Conservation (phyloP, 345 rosid genomes). For the Eutrema yunnanense region DNA sequence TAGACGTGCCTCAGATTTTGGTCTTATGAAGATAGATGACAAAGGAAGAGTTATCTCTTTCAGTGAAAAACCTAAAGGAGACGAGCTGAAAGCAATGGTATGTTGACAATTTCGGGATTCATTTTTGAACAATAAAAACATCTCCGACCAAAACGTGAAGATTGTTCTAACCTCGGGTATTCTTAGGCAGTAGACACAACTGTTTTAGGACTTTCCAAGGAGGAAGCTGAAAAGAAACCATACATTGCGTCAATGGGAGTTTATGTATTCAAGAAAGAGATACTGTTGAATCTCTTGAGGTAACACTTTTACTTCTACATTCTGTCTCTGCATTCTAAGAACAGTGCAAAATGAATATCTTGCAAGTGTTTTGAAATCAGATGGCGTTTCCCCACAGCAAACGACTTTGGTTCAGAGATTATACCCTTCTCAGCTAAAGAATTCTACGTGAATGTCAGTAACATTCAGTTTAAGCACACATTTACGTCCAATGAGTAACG, state of each 20-base stretch:
- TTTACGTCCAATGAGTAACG: background rate
- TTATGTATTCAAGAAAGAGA: slow-evolving; percentile 91
- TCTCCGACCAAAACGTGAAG: background rate
- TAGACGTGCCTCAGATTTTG: slow-evolving; percentile 97
- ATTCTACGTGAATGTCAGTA: slow-evolving; percentile 54
- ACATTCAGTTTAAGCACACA: slow-evolving; percentile 9
- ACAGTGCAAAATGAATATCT: background rate
- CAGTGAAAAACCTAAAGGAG: slow-evolving; percentile 91
- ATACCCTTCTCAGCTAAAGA: slow-evolving; percentile 92
- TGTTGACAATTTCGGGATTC: background rate
- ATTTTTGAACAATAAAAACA: background rate
- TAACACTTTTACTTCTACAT: slow-evolving; percentile 22
- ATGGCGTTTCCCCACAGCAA: slow-evolving; percentile 99
- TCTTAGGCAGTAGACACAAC: slow-evolving; percentile 84
- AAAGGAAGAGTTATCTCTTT: slow-evolving; percentile 77
- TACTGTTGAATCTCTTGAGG: slow-evolving; percentile 88
- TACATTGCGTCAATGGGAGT: slow-evolving; percentile 99
- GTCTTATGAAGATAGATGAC: slow-evolving; percentile 92
- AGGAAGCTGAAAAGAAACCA: slow-evolving; percentile 79
- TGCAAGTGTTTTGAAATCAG: slow-evolving; percentile 33
- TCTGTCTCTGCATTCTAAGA: background rate
- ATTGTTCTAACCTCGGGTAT: slow-evolving; percentile 6
- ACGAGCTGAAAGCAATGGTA: slow-evolving; percentile 80
- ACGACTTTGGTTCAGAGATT: slow-evolving; percentile 94
- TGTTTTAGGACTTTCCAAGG: slow-evolving; percentile 71